Evolutionary conservation across 1,284 basidiomycete species (phyloP), one percentile per base, ranked within the genome.

Genomic region (Ustilago trichophora): DNA sequence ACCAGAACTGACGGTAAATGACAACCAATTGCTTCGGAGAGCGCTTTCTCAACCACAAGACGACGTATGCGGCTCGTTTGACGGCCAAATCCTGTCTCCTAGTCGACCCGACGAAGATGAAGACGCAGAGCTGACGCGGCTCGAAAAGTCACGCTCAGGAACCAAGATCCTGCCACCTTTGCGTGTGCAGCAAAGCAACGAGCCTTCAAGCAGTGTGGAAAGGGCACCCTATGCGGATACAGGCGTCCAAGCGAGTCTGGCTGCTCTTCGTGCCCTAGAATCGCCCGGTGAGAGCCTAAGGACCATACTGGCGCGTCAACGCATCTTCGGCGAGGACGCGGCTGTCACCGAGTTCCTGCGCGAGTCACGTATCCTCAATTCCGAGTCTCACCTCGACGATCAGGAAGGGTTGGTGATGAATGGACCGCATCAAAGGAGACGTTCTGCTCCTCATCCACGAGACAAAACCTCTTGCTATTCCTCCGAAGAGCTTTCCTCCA

Each of bases 211-310:
- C 43, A 29, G 22, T 19, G 22, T 46, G 4, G 50, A 62, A 9
- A 26, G 36, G 24, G 66, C 62, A 5, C 66, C 59, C 1, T 64
- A 34, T 26, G 58, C 66, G 12, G 58, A 69, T 13, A 58, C 66
- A 4, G 66, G 66, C 16, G 66, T 69, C 1, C 66, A 69, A 32
- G 66, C 66, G 4, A 64, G 59, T 33, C 46, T 69, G 2, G 66
- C 58, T 15, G 59, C 66, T 2, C 52, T 69, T 2, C 53, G 47
- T 12, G 66, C 66, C 3, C 54, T 64, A 34, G 66, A 69, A 24
- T 64, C 65, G 1, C 53, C 59, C 4, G 66, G 62, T 18, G 43
- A 64, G 32, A 54, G 51, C 21, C 43, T 45, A 8, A 45, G 48
- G 25, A 69, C 55, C n/a, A 50, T 69, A 18, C 19, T 56, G 32